phyloP scores from a whole-genome alignment of 106 monocot genomes.

The Acanthochlamys bracteata region DNA sequence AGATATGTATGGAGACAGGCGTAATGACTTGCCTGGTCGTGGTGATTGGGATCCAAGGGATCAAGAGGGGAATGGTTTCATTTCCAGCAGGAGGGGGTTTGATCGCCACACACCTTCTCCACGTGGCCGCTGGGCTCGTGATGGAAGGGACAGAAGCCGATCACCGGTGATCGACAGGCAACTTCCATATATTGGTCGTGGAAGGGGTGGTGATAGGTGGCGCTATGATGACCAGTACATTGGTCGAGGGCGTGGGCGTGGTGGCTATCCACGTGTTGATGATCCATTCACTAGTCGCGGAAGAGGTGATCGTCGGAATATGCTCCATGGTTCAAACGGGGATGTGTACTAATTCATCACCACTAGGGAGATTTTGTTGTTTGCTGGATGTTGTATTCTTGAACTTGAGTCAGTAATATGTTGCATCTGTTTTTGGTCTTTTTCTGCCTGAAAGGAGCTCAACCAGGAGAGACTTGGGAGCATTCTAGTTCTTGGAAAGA shows the following conservation, averaged over 20 bases:
- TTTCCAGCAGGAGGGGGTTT: slow-evolving; percentile 18
- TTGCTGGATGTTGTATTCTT: background rate
- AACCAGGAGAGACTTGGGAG: too few species aligned
- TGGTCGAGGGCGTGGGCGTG: slow-evolving; percentile 12
- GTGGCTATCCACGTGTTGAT: slow-evolving; percentile 7
- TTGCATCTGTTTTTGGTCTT: too few species aligned
- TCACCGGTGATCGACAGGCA: slow-evolving; percentile 31
- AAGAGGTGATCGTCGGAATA: slow-evolving; percentile 17
- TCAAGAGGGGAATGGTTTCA: slow-evolving; percentile 15
- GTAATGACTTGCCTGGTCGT: slow-evolving; percentile 17
- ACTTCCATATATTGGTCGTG: slow-evolving; percentile 25
- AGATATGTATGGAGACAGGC: slow-evolving; percentile 16
- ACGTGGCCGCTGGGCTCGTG: slow-evolving; percentile 21
- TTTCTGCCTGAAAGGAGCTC: too few species aligned
- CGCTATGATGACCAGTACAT: slow-evolving; percentile 15
- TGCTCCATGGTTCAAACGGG: slow-evolving; percentile 13
- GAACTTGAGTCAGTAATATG: too few species aligned
- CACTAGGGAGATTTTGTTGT: background rate
- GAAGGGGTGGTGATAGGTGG: slow-evolving; percentile 19
- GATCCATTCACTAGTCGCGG: slow-evolving; percentile 15
- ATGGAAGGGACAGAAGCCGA: slow-evolving; percentile 46
- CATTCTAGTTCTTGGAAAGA: too few species aligned
- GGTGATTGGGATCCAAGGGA: slow-evolving; percentile 20
- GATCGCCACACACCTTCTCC: slow-evolving; percentile 27
- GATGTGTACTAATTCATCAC: background rate